These are phyloP conservation scores for Asclepias syriaca DNA, from an alignment of 257 asterid species.

Conservation along the genomic window DNA sequence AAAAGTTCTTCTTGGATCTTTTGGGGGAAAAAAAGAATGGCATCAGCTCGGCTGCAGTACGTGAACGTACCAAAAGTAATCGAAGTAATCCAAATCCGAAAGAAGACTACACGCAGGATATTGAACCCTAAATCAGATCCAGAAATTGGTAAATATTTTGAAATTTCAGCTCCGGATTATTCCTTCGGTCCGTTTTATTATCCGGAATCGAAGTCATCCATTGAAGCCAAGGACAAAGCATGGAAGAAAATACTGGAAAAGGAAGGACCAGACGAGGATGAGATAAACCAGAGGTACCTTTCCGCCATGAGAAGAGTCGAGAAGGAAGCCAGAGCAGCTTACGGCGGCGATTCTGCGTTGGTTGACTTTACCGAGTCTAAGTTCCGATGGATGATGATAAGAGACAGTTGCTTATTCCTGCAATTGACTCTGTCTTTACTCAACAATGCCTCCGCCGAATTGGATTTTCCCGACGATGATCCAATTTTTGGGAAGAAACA, in stretches of 20 bases:
- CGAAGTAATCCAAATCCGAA: too few relatives aligned
- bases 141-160: too few relatives aligned
- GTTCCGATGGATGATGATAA: slow-evolving; percentile 13
- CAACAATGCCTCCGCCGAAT: neutral
- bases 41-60: too few relatives aligned
- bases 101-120: too few relatives aligned
- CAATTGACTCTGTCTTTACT: slow-evolving; percentile 16
- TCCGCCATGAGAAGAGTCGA: neutral
- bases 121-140: too few relatives aligned
- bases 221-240: neutral
- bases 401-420: slow-evolving; percentile 25
- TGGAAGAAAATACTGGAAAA: neutral
- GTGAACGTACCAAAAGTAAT: too few relatives aligned
- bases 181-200: too few relatives aligned
- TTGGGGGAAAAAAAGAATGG: too few relatives aligned
- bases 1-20: too few relatives aligned
- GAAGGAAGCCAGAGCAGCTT: neutral
- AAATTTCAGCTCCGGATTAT: too few relatives aligned
- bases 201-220: too few relatives aligned
- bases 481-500: neutral
- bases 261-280: neutral
- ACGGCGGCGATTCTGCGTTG: neutral
- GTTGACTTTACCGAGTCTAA: neutral
- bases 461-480: neutral
- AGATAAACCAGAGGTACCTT: neutral